Evolutionary conservation across 169 alveolate species (phyloP), one percentile per base, ranked within the genome.

Genomic region (Plasmodium knowlesi): DNA sequence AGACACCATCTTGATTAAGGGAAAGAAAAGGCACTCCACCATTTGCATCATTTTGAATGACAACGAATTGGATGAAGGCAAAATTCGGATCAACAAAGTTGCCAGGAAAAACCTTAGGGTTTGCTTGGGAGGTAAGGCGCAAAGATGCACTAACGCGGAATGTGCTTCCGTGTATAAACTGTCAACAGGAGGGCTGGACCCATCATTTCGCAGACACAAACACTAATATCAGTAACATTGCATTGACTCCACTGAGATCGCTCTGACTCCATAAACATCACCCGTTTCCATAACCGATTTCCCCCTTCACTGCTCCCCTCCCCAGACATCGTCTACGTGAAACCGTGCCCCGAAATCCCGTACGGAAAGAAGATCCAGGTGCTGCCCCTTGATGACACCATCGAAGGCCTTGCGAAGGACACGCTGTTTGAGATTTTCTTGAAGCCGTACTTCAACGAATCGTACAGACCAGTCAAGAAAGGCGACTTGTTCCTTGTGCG

Each of bases 381-480:
- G 82, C 94, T 99, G 43, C 99, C 99, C 5, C 96, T 99, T 57
- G 99, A 99, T 95, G 99, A 99, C 92, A 98, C 99, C 70, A 98
- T 99, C 34, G 99, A 99, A 94, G 99, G 99, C 19, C 98, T 99
- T 83, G 98, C 99, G 34, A 96, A 94, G 93, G 99, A 99, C 84
- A 98, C 99, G 83, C 96, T 99, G 32, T 99, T 99, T 84, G 99
- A 99, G 86, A 99, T 99, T 67, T 99, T 99, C 96, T 97, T 99
- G 90, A 99, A 98, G 97, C 99, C 99, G 1, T 99, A 99, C 96
- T 99, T 99, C 98, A 95, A 98, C 96, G 99, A 99, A 92, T 99
- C 99, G 76, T 99, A 99, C 96, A 94, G 99, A 92, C 99, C 99
- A 1, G 99, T 99, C 12, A 98, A 99, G 94, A 98, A 99, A 94